phyloP scores from a whole-genome alignment of 2,329 filamentous ascomycete genomes.

The Hymenoscyphus infarciens region DNA sequence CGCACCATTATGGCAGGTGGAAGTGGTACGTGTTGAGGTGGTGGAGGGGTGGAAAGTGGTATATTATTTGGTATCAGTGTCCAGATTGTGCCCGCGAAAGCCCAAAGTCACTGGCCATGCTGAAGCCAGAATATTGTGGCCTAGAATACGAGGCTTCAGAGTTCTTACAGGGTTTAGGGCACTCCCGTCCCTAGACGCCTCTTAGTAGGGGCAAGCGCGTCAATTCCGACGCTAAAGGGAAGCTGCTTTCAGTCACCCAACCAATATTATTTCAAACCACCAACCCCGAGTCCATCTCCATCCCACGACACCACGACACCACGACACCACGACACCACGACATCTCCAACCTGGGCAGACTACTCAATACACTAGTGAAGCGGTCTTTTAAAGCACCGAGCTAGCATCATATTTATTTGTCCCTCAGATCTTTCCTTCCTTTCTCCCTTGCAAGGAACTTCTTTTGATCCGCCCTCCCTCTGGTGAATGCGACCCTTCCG shows the following conservation, averaged over 20 bases:
- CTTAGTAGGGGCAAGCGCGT: not conserved
- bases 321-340: not conserved
- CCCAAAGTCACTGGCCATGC: not conserved
- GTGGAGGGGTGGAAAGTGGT: constrained; percentile 6
- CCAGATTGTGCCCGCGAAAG: constrained; percentile 11
- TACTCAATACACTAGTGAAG: not conserved
- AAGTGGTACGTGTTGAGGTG: constrained; percentile 10
- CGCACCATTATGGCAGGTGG: constrained; percentile 22
- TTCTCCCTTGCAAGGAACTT: not conserved
- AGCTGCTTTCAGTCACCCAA: not conserved
- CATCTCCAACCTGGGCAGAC: not conserved
- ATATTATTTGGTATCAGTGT: constrained; percentile 14
- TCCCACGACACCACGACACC: not conserved
- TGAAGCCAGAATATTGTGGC: not conserved
- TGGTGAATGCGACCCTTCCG: not conserved
- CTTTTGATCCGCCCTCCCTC: not conserved
- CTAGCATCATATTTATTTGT: not conserved
- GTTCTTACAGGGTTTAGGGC: not conserved
- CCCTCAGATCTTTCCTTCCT: not conserved
- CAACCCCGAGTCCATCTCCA: not conserved
- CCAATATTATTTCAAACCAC: not conserved
- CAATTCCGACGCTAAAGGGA: not conserved
- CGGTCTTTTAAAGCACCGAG: not conserved
- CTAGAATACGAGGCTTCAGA: not conserved
- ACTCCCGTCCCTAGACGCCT: too few relatives aligned